A percentile compares a stretch with the other conserved stretches of the same genome.
Conservation (phyloP, 2,329 filamentous ascomycete genomes). For the Fonsecaea multimorphosa region DNA sequence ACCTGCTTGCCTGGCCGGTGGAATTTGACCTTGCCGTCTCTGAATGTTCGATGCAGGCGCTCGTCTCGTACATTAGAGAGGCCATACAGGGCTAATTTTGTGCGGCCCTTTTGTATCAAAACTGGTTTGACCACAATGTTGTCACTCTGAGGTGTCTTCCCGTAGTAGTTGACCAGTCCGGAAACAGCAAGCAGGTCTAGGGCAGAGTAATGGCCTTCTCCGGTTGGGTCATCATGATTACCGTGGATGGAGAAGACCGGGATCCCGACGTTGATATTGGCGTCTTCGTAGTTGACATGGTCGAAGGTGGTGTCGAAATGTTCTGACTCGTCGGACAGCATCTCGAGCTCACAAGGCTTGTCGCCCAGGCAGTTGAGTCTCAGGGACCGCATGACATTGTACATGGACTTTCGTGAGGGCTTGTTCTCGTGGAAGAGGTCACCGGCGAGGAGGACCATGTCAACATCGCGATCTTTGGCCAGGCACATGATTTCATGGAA, state of each 20-base stretch:
- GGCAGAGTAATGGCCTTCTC: slow-evolving; percentile 88
- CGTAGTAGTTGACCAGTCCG: slow-evolving; percentile 94
- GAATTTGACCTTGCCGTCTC: slow-evolving; percentile 92
- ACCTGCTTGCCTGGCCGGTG: slow-evolving; percentile 81
- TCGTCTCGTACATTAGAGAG: slow-evolving; percentile 97
- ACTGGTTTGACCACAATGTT: slow-evolving; percentile 93
- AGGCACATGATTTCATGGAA: slow-evolving; percentile 96
- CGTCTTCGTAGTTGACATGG: slow-evolving; percentile 97
- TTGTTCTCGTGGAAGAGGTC: slow-evolving; percentile 99
- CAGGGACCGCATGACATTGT: slow-evolving; percentile 94
- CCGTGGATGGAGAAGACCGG: slow-evolving; percentile 98
- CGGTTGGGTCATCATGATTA: slow-evolving; percentile 98
- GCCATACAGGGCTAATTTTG: slow-evolving; percentile 90
- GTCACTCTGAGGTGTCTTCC: slow-evolving; percentile 87
- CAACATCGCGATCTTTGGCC: slow-evolving; percentile 85
- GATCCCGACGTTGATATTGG: slow-evolving; percentile 95
- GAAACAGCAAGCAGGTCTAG: slow-evolving; percentile 90
- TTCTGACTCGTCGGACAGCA: slow-evolving; percentile 89
- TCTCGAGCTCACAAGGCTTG: slow-evolving; percentile 93
- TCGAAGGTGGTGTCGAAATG: slow-evolving; percentile 89
- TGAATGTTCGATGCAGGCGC: slow-evolving; percentile 88
- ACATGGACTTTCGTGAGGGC: slow-evolving; percentile 92
- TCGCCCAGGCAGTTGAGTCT: slow-evolving; percentile 93
- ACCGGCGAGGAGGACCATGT: slow-evolving; percentile 94
- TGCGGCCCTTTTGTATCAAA: slow-evolving; percentile 88